A percentile compares a stretch with the other conserved stretches of the same genome.
Evolutionary conservation across 257 asterid genomes (phyloP).

Genomic region (Przewalskia tangutica): DNA sequence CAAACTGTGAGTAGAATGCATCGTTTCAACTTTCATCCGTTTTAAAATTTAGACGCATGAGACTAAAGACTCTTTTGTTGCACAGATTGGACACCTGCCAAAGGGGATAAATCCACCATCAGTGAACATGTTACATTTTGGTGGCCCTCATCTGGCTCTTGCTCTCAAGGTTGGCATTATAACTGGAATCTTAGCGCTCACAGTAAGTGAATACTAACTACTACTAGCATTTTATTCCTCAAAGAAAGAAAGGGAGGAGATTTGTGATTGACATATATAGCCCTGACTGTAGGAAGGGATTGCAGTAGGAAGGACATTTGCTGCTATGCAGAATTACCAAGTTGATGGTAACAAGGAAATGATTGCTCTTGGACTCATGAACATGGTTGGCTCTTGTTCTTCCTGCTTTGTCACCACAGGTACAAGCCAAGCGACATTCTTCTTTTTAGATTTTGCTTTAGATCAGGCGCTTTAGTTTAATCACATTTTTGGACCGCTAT

Average conservation of each 20-base stretch:
- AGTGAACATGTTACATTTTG: constrained; percentile 50
- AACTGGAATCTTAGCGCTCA: constrained; percentile 79
- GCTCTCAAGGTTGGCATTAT: constrained; percentile 73
- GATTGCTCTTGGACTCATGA: constrained; percentile 96
- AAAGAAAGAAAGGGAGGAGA: neutral
- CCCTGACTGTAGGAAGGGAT: constrained; percentile 65
- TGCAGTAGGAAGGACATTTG: constrained; percentile 95
- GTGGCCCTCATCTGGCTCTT: constrained; percentile 49
- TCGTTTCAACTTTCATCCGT: neutral
- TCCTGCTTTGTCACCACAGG: constrained; percentile 93
- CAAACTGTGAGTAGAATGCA: constrained; percentile 41
- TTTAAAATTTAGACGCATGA: neutral
- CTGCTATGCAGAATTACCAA: constrained; percentile 72
- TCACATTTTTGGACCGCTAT: too few relatives aligned
- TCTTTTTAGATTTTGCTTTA: neutral
- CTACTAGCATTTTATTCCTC: neutral
- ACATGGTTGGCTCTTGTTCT: constrained; percentile 86
- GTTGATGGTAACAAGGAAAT: constrained; percentile 96
- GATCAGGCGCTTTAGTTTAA: neutral
- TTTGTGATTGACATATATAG: neutral
- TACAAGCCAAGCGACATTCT: neutral
- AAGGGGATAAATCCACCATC: constrained; percentile 90
- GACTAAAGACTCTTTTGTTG: neutral
- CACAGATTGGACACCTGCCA: constrained; percentile 75
- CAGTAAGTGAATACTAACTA: constrained; percentile 40